These are phyloP conservation scores for Agrocybe pediades DNA, from an alignment of 768 basidiomycete species.

Conservation along the genomic window DNA sequence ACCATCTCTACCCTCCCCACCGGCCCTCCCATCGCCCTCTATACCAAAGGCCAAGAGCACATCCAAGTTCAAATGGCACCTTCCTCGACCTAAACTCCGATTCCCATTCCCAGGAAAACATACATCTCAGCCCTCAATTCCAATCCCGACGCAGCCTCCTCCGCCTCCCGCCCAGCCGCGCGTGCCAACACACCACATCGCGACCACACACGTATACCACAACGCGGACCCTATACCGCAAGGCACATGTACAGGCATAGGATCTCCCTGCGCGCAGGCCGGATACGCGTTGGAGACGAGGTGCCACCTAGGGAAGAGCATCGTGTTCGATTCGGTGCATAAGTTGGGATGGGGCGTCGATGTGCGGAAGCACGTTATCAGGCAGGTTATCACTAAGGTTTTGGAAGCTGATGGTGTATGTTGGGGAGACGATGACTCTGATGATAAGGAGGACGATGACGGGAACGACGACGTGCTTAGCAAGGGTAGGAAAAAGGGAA, in stretches of 20 bases:
- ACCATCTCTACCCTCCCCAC: conserved; percentile 27
- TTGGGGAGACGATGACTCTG: conserved; percentile 34
- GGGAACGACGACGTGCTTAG: conserved; percentile 8
- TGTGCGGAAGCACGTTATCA: conserved; percentile 75
- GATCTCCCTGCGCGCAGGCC: conserved; percentile 75
- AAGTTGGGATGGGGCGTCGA: conserved; percentile 83
- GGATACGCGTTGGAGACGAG: conserved; percentile 88
- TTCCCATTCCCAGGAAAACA: conserved; percentile 58
- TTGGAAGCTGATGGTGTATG: conserved; percentile 55
- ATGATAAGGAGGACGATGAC: conserved; percentile 17
- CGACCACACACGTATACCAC: conserved; percentile 82
- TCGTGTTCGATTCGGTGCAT: conserved; percentile 85
- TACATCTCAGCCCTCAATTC: conserved; percentile 13
- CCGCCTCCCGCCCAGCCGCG: conserved; percentile 16
- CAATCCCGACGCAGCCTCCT: conserved; percentile 2
- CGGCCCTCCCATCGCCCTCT: not conserved
- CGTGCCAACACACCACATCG: conserved; percentile 27
- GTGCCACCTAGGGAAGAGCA: conserved; percentile 89
- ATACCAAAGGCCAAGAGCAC: not conserved
- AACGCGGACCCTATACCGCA: conserved; percentile 93
- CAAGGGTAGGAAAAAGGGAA: conserved; percentile 22
- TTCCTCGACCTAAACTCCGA: conserved; percentile 5
- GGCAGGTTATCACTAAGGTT: conserved; percentile 64
- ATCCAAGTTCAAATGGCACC: not conserved
- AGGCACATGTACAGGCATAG: conserved; percentile 74